A percentile compares a stretch with the other conserved stretches of the same genome.
phyloP scores from a whole-genome alignment of 2,329 filamentous ascomycete genomes.

The Paramyrothecium sp. region DNA sequence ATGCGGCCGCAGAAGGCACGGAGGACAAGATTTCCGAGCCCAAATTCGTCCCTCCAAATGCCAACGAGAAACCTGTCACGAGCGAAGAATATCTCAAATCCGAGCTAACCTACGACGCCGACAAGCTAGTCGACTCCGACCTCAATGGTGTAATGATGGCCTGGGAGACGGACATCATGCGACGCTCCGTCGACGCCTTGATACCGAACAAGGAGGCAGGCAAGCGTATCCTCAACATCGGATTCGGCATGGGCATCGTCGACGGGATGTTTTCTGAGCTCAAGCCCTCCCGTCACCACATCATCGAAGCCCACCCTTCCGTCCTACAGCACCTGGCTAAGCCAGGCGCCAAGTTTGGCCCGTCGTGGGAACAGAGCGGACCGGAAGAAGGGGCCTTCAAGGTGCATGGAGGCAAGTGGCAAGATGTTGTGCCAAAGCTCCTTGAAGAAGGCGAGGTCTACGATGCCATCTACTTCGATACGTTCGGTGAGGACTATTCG shows the following conservation, averaged over 20 bases:
- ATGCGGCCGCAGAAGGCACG: conserved; percentile 20
- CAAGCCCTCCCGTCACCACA: conserved; percentile 70
- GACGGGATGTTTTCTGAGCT: conserved; percentile 73
- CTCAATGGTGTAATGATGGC: conserved; percentile 92
- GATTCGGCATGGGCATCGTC: conserved; percentile 89
- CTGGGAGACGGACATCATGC: conserved; percentile 89
- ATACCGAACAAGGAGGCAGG: conserved; percentile 46
- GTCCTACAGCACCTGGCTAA: conserved; percentile 65
- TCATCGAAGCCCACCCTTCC: conserved; percentile 80
- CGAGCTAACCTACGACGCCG: conserved; percentile 60
- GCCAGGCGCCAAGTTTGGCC: conserved; percentile 50
- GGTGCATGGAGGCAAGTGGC: conserved; percentile 71
- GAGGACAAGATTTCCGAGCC: conserved; percentile 23
- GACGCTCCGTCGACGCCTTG: conserved; percentile 67
- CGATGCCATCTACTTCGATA: conserved; percentile 95
- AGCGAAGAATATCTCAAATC: conserved; percentile 69
- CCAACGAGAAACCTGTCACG: conserved; percentile 49
- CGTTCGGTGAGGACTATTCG: conserved; percentile 90
- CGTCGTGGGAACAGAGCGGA: conserved; percentile 51
- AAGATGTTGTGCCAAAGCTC: conserved; percentile 71
- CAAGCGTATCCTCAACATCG: conserved; percentile 77
- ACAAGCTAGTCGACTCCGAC: conserved; percentile 69
- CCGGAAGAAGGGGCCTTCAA: conserved; percentile 67
- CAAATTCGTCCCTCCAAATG: conserved; percentile 31
- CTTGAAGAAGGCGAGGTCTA: conserved; percentile 69